These are phyloP conservation scores for Ceratorhiza oryzae-sativae DNA, from an alignment of 1,284 basidiomycete species.

Conservation along the genomic window DNA sequence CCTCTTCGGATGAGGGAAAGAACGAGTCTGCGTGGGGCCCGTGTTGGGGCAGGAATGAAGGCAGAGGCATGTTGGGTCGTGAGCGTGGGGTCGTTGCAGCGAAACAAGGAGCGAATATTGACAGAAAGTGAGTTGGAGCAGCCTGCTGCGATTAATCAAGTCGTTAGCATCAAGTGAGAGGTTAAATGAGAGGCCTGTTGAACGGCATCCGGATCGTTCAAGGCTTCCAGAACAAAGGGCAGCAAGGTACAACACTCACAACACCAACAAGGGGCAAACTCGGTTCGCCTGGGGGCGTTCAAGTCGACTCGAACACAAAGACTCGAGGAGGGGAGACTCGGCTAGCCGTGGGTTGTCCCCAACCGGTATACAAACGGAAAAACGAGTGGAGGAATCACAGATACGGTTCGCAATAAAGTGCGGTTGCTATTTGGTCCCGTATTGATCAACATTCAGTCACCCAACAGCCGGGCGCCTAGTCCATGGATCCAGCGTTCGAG, in stretches of 20 bases:
- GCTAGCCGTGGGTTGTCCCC: neutral
- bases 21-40: conserved; percentile 4
- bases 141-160: conserved; percentile 18
- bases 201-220: neutral
- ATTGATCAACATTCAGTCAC: neutral
- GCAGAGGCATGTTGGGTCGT: neutral
- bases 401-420: neutral
- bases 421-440: conserved; percentile 2
- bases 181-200: neutral
- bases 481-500: no score
- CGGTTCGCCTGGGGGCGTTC: no score
- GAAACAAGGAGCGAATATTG: conserved; percentile 4
- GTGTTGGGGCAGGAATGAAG: neutral
- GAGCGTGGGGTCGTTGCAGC: neutral
- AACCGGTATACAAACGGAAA: neutral
- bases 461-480: neutral
- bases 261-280: neutral
- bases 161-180: conserved; percentile 17
- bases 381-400: neutral
- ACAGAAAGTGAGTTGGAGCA: conserved; percentile 3
- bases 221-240: neutral
- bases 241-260: neutral
- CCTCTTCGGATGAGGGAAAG: conserved; percentile 7
- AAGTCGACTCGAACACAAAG: neutral
- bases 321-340: neutral